A percentile compares a stretch with the other conserved stretches of the same genome.
phyloP scores from a whole-genome alignment of 176 grass and related monocot species.

The Oryza longistaminata region DNA sequence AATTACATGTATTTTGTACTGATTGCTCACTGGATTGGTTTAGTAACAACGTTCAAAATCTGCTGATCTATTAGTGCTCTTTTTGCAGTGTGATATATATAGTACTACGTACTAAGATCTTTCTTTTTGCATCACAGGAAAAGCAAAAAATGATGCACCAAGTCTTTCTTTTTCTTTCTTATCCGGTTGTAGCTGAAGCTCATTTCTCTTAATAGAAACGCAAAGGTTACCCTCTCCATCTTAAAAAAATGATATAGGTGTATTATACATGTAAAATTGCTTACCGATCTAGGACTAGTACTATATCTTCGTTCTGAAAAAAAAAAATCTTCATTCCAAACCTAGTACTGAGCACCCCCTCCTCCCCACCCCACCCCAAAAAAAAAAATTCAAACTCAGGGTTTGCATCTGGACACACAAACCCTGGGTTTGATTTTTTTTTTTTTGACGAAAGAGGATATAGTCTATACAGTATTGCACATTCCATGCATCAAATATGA shows the following conservation, averaged over 20 bases:
- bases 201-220: background rate
- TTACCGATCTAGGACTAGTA: background rate
- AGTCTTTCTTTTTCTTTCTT: background rate
- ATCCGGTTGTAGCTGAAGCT: background rate
- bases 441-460: too few relatives aligned
- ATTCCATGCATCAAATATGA: background rate
- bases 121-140: background rate
- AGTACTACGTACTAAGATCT: too few relatives aligned
- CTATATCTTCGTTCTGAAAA: too few relatives aligned
- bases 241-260: background rate
- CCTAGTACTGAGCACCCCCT: too few relatives aligned
- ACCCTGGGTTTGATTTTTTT: too few relatives aligned
- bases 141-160: background rate
- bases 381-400: too few relatives aligned
- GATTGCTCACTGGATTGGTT: background rate
- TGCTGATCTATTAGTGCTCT: background rate
- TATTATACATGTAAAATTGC: background rate
- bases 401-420: too few relatives aligned
- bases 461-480: background rate
- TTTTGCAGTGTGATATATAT: background rate
- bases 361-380: too few relatives aligned
- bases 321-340: too few relatives aligned
- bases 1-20: background rate
- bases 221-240: background rate
- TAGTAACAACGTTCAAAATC: too few relatives aligned